phyloP scores from a whole-genome alignment of 176 grass and related monocot species.

The Oryza brachyantha region DNA sequence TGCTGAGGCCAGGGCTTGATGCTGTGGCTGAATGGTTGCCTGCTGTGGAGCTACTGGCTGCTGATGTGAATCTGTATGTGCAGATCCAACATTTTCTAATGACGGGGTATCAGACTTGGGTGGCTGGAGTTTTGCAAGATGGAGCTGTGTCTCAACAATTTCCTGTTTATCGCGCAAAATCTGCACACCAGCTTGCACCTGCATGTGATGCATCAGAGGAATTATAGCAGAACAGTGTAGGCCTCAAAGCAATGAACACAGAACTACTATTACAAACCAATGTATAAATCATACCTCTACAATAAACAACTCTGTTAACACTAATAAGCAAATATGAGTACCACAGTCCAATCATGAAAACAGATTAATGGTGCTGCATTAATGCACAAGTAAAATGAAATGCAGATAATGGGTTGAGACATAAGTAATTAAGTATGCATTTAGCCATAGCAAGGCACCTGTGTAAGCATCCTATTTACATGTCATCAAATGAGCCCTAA shows the following conservation, averaged over 20 bases:
- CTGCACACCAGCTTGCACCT: conserved; percentile 82
- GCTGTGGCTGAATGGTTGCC: conserved; percentile 34
- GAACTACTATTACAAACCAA: neutral
- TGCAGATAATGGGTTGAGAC: neutral
- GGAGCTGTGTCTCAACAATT: conserved; percentile 75
- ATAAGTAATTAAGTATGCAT: neutral
- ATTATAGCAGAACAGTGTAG: neutral
- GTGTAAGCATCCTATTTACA: neutral
- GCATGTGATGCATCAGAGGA: neutral
- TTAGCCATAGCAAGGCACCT: neutral
- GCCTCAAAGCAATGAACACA: neutral
- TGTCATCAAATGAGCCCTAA: neutral
- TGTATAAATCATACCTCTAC: neutral
- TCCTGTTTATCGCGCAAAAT: conserved; percentile 85
- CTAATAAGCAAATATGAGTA: neutral
- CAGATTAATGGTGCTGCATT: neutral
- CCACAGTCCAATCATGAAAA: neutral
- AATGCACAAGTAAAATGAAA: neutral
- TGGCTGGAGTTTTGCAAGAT: conserved; percentile 66
- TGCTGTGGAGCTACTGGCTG: conserved; percentile 28
- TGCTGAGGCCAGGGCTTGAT: conserved; percentile 38
- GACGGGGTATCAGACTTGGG: conserved; percentile 26
- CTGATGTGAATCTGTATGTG: conserved; percentile 31
- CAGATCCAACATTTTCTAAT: conserved; percentile 29
- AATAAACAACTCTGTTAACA: neutral